Conservation (phyloP, 768 basidiomycete species). For the Fibroporia radiculosa region DNA sequence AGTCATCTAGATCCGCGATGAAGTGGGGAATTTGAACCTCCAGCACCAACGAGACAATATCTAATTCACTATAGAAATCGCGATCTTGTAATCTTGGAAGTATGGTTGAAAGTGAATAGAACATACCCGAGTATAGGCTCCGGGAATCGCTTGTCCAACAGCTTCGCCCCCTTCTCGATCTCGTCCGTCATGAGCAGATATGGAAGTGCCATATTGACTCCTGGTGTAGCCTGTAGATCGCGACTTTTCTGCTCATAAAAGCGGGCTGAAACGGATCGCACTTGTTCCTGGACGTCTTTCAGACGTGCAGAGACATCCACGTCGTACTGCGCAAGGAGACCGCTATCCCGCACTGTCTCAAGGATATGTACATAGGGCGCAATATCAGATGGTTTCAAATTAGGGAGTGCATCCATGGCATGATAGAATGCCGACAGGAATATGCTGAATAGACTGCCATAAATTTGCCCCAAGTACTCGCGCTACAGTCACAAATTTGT, state of each 20-base stretch:
- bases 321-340: slow-evolving; percentile 64
- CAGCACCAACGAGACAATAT: slow-evolving; percentile 70
- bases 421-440: slow-evolving; percentile 84
- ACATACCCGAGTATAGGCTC: slow-evolving; percentile 75
- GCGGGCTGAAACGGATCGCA: slow-evolving; percentile 49
- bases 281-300: slow-evolving; percentile 56
- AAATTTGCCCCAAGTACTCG: slow-evolving; percentile 61
- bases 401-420: slow-evolving; percentile 67
- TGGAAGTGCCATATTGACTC: slow-evolving; percentile 76
- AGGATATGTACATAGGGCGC: slow-evolving; percentile 58
- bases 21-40: slow-evolving; percentile 61
- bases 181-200: slow-evolving; percentile 82
- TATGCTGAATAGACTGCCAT: slow-evolving; percentile 74
- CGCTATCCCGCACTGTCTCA: slow-evolving; percentile 63
- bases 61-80: slow-evolving; percentile 52
- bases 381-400: slow-evolving; percentile 64
- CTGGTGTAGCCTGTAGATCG: slow-evolving; percentile 59
- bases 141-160: slow-evolving; percentile 80
- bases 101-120: too few species aligned
- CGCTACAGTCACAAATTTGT: slow-evolving; percentile 31
- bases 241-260: slow-evolving; percentile 58
- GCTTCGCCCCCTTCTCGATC: slow-evolving; percentile 78
- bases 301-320: slow-evolving; percentile 66
- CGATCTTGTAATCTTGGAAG: too few species aligned
- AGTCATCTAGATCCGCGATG: slow-evolving; percentile 56